Conservation (phyloP, 2,329 filamentous ascomycete genomes). For the Penicillium decumbens region DNA sequence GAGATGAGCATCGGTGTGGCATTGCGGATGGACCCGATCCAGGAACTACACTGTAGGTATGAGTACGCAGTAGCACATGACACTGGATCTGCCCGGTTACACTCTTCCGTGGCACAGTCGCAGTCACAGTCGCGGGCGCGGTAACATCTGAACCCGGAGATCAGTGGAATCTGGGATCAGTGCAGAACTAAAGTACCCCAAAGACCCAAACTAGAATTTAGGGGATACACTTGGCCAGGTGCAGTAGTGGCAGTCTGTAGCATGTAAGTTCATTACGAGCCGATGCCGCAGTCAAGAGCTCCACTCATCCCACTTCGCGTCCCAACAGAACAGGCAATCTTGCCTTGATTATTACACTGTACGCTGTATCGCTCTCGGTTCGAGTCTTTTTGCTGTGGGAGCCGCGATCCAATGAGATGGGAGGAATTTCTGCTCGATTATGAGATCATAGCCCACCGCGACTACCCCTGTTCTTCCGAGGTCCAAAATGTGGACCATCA, state of each 20-base stretch:
- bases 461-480: neutral
- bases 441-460: neutral
- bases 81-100: neutral
- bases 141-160: neutral
- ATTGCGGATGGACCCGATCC: slow-evolving; percentile 5
- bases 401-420: neutral
- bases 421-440: neutral
- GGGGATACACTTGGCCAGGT: neutral
- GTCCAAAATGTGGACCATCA: neutral
- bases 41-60: neutral
- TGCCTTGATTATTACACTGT: neutral
- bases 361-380: neutral
- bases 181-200: neutral
- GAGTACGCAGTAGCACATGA: too few relatives aligned
- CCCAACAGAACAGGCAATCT: slow-evolving; percentile 10
- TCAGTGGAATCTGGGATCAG: neutral
- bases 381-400: neutral
- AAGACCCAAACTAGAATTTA: neutral
- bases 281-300: neutral
- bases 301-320: slow-evolving; percentile 20
- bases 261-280: neutral
- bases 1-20: neutral
- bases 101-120: neutral
- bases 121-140: neutral
- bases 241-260: neutral